Evolutionary conservation across 345 rosid genomes (phyloP).

Genomic region (Noccaea bulbosa): DNA sequence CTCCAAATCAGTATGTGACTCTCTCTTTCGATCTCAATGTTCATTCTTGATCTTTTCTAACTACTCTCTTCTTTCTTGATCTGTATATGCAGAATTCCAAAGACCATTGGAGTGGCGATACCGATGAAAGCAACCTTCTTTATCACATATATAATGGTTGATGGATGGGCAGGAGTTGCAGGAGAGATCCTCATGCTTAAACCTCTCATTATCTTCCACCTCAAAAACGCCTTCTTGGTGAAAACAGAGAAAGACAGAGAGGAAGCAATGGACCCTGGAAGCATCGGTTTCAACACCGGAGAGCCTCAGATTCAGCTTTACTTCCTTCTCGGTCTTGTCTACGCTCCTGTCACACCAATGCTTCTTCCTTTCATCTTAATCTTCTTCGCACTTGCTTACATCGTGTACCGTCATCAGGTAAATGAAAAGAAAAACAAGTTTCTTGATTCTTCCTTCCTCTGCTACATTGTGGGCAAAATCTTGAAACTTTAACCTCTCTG

Average conservation of each 20-base stretch:
- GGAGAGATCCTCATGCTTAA: slow-evolving; percentile 84
- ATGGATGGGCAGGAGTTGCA: slow-evolving; percentile 99
- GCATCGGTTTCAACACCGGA: slow-evolving; percentile 83
- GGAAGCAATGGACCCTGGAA: slow-evolving; percentile 92
- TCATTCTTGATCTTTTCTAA: background rate
- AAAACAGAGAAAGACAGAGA: slow-evolving; percentile 96
- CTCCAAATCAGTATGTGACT: slow-evolving; percentile 65
- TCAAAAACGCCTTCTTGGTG: slow-evolving; percentile 87
- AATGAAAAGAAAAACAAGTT: background rate
- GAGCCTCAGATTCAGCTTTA: slow-evolving; percentile 95
- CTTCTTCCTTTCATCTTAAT: slow-evolving; percentile 89
- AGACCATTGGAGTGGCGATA: slow-evolving; percentile 82
- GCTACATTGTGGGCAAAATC: background rate
- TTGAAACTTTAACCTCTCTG: background rate
- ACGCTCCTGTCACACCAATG: slow-evolving; percentile 78
- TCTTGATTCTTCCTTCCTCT: background rate
- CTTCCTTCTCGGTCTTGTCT: slow-evolving; percentile 89
- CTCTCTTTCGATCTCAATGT: background rate
- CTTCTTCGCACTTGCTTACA: slow-evolving; percentile 75
- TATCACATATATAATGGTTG: slow-evolving; percentile 94
- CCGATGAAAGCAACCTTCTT: slow-evolving; percentile 95
- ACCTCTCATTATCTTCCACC: slow-evolving; percentile 78
- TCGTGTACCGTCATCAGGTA: slow-evolving; percentile 96
- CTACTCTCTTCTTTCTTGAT: background rate
- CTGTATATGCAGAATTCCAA: slow-evolving; percentile 63